Conservation (phyloP, 169 alveolate genomes). For the Theileria parva region DNA sequence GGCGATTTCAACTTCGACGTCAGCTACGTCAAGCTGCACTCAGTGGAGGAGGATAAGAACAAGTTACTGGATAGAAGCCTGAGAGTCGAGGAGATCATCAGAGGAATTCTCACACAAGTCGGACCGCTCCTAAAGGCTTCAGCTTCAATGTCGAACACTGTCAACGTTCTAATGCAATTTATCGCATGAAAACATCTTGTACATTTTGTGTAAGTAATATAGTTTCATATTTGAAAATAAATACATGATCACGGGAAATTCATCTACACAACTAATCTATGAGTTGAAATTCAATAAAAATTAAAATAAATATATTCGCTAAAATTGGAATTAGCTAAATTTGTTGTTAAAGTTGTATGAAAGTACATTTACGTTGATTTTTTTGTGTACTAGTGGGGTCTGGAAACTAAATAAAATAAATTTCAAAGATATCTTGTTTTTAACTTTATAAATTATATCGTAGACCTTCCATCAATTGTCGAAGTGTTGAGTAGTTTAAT, state of each 20-base stretch:
- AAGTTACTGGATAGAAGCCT: conserved; percentile 40
- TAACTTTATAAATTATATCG: background rate
- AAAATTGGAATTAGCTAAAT: background rate
- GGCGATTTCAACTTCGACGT: conserved; percentile 57
- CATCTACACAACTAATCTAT: background rate
- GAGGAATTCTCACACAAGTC: conserved; percentile 28
- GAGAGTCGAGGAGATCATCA: conserved; percentile 45
- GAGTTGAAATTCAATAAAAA: background rate
- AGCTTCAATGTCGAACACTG: background rate
- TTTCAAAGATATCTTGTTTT: no score
- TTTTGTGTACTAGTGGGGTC: background rate
- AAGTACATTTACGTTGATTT: background rate
- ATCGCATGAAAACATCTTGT: background rate
- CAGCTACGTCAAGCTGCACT: conserved; percentile 50
- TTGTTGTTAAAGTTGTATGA: background rate
- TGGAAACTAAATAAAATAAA: background rate
- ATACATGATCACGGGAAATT: background rate
- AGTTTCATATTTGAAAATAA: background rate
- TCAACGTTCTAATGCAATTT: background rate
- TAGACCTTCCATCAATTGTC: background rate
- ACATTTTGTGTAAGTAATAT: background rate
- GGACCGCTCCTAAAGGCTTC: background rate
- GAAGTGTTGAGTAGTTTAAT: background rate
- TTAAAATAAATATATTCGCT: background rate
- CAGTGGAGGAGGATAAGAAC: conserved; percentile 26